phyloP scores from a whole-genome alignment of 805 yeast genomes.

The Teunomyces lycoperdinae region DNA sequence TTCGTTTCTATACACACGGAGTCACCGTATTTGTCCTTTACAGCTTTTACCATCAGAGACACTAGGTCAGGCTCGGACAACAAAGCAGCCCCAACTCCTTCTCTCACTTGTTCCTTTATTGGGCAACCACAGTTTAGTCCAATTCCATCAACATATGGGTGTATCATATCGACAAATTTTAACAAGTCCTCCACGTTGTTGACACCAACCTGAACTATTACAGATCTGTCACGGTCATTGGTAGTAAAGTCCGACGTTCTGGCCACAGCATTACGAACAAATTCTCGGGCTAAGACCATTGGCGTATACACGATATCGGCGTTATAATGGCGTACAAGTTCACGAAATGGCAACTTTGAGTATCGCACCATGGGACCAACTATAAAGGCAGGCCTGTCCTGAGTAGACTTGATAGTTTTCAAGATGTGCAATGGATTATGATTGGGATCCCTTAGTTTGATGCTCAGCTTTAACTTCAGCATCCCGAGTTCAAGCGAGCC shows the following conservation, averaged over 20 bases:
- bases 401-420: conserved; percentile 16
- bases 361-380: conserved; percentile 97
- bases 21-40: conserved; percentile 71
- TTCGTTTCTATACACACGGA: conserved; percentile 82
- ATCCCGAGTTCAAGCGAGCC: background rate
- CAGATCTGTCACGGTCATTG: conserved; percentile 61
- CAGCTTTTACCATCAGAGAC: conserved; percentile 78
- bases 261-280: conserved; percentile 80
- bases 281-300: conserved; percentile 94
- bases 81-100: conserved; percentile 95
- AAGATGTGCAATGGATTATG: conserved; percentile 36
- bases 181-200: conserved; percentile 79
- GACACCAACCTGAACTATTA: conserved; percentile 88
- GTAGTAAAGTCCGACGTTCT: conserved; percentile 84
- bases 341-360: conserved; percentile 89
- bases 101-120: conserved; percentile 87
- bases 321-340: conserved; percentile 63
- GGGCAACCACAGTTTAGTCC: conserved; percentile 99
- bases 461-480: background rate
- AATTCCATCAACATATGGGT: conserved; percentile 87
- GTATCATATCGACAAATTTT: conserved; percentile 83
- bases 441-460: conserved; percentile 18
- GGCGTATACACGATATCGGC: conserved; percentile 90
- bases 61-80: conserved; percentile 82
- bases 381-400: conserved; percentile 36